Evolutionary conservation across 148 eudicot genomes (phyloP).

Genomic region (Amaranthus cruentus): DNA sequence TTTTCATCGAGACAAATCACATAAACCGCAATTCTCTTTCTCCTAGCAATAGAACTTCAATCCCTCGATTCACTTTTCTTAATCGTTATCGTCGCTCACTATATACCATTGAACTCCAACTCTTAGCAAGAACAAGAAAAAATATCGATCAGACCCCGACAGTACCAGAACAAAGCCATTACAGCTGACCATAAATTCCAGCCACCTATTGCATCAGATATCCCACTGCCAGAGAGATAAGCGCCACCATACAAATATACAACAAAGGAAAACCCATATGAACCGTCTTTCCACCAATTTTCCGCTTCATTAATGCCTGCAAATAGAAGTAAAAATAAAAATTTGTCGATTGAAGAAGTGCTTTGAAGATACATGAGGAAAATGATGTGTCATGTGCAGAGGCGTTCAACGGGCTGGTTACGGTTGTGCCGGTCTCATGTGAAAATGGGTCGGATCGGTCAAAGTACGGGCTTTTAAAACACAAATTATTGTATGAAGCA

Average conservation of each 20-base stretch:
- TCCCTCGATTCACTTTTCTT: constrained; percentile 6
- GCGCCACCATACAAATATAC: constrained; percentile 53
- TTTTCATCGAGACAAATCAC: not conserved
- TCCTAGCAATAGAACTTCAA: not conserved
- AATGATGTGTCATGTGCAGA: too few relatives aligned
- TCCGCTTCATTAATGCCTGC: constrained; percentile 44
- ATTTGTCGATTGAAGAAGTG: not conserved
- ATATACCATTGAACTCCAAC: constrained; percentile 5
- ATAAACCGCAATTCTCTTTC: not conserved
- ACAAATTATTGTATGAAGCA: too few relatives aligned
- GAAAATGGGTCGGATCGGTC: too few relatives aligned
- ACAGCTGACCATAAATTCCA: not conserved
- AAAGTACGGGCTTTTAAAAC: too few relatives aligned
- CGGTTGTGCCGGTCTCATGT: too few relatives aligned
- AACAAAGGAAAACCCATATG: constrained; percentile 52
- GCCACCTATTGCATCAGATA: constrained; percentile 30
- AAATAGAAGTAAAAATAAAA: not conserved
- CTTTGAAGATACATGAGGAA: too few relatives aligned
- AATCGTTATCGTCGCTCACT: constrained; percentile 6
- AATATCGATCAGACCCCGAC: not conserved
- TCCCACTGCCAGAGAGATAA: constrained; percentile 46
- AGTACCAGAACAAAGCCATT: not conserved
- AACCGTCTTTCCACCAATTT: constrained; percentile 25
- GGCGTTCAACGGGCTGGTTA: too few relatives aligned
- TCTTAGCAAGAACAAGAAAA: constrained; percentile 3